Conservation (phyloP, 2,329 filamentous ascomycete species). For the Beauveria sp. region DNA sequence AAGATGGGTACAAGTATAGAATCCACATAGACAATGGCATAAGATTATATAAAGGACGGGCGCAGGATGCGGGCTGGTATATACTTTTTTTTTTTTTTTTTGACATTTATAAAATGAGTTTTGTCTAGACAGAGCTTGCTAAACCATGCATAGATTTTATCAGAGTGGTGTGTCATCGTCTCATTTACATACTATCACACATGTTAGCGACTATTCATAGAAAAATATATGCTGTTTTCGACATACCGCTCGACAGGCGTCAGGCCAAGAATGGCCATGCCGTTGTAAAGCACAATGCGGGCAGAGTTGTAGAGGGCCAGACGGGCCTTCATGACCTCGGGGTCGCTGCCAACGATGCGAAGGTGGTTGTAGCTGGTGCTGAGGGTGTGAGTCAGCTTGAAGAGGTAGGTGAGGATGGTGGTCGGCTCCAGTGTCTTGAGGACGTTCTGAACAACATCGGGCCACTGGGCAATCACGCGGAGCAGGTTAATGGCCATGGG, state of each 20-base stretch:
- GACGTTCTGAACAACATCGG: conserved; percentile 76
- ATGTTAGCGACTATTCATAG: not conserved
- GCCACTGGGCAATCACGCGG: conserved; percentile 73
- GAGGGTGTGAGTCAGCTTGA: conserved; percentile 77
- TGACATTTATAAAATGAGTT: not conserved
- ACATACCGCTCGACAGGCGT: conserved; percentile 57
- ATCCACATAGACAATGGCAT: not conserved
- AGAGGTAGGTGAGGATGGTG: conserved; percentile 54
- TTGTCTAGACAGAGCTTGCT: not conserved
- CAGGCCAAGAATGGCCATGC: conserved; percentile 74
- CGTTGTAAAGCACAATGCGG: conserved; percentile 69
- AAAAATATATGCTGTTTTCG: not conserved
- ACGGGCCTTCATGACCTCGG: conserved; percentile 56
- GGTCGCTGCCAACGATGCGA: conserved; percentile 72
- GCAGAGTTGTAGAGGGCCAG: conserved; percentile 73
- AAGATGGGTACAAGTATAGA: not conserved
- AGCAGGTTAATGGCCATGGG: conserved; percentile 65
- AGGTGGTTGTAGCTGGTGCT: conserved; percentile 77
- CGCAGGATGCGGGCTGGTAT: not conserved
- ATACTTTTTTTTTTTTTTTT: not conserved
- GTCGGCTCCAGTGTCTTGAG: conserved; percentile 75
- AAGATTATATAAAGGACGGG: not conserved
- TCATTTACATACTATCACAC: conserved; percentile 9
- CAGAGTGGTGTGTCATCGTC: not conserved
- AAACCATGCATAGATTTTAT: not conserved